Evolutionary conservation across 2,329 filamentous ascomycete genomes (phyloP).

Genomic region (Pyrenochaeta sp.): DNA sequence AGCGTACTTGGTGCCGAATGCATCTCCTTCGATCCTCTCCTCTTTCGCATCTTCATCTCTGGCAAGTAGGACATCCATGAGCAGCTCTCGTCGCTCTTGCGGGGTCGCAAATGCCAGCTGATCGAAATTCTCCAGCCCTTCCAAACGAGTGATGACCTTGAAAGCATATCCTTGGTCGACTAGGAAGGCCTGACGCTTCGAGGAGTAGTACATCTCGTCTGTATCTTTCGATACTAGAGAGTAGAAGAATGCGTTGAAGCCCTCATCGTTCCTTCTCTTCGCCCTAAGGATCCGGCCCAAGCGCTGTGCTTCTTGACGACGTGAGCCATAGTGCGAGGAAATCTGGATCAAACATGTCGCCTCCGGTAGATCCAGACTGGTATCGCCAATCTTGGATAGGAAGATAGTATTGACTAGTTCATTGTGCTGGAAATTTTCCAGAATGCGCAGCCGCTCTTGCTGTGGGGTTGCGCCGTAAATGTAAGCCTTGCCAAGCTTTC

Average conservation of each 20-base stretch:
- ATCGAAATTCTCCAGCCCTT: slow-evolving; percentile 86
- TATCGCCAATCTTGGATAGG: slow-evolving; percentile 96
- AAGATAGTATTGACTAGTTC: slow-evolving; percentile 91
- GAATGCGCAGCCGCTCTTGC: slow-evolving; percentile 81
- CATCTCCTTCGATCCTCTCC: slow-evolving; percentile 74
- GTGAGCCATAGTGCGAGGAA: slow-evolving; percentile 95
- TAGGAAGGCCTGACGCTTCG: slow-evolving; percentile 94
- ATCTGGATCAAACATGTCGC: slow-evolving; percentile 97
- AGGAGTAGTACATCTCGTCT: slow-evolving; percentile 96
- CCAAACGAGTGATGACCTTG: slow-evolving; percentile 96
- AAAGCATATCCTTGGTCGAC: slow-evolving; percentile 99
- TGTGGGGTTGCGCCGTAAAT: slow-evolving; percentile 92
- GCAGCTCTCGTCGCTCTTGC: slow-evolving; percentile 81
- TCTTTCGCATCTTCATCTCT: slow-evolving; percentile 76
- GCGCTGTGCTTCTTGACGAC: slow-evolving; percentile 94
- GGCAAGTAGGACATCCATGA: slow-evolving; percentile 89
- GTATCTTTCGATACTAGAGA: slow-evolving; percentile 97
- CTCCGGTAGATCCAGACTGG: slow-evolving; percentile 95
- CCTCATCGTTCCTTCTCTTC: slow-evolving; percentile 95
- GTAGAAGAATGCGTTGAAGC: slow-evolving; percentile 99
- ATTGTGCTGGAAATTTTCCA: slow-evolving; percentile 96
- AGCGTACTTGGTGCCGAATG: slow-evolving; percentile 63
- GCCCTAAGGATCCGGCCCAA: slow-evolving; percentile 92
- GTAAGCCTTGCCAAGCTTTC: slow-evolving; percentile 83
- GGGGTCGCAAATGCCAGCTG: slow-evolving; percentile 82